A percentile compares a stretch with the other conserved stretches of the same genome.
Conservation (phyloP, 768 basidiomycete species). For the Phaffia australis region DNA sequence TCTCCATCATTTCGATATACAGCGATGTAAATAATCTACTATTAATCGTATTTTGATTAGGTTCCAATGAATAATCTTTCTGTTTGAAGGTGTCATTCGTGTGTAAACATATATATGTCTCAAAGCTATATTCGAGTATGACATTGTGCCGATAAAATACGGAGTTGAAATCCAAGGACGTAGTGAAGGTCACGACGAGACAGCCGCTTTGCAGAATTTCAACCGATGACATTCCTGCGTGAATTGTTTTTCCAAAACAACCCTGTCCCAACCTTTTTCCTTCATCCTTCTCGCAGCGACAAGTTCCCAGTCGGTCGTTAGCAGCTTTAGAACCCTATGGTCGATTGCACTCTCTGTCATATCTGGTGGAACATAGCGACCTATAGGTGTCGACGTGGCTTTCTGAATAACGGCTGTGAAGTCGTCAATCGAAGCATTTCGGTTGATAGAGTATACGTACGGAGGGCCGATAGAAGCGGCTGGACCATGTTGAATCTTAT, state of each 20-base stretch:
- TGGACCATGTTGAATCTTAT: slow-evolving; percentile 9
- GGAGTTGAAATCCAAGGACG: too few relatives aligned
- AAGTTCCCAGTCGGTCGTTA: slow-evolving; percentile 10
- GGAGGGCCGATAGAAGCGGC: slow-evolving; percentile 8
- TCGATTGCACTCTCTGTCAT: slow-evolving; percentile 11
- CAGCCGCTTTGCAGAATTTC: background rate
- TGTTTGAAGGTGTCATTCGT: too few relatives aligned
- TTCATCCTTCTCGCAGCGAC: background rate
- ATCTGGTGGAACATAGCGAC: slow-evolving; percentile 2
- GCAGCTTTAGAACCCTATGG: background rate
- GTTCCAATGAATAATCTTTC: too few relatives aligned
- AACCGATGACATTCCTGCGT: slow-evolving; percentile 1
- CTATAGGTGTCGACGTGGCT: background rate
- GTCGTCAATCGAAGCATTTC: background rate
- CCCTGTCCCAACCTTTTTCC: background rate
- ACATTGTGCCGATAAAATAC: background rate
- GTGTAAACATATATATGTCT: background rate
- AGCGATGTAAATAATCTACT: too few relatives aligned
- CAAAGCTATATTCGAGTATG: background rate
- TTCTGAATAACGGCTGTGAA: background rate
- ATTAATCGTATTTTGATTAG: too few relatives aligned
- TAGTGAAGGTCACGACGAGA: background rate
- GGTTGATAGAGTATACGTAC: slow-evolving; percentile 10
- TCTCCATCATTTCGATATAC: too few relatives aligned
- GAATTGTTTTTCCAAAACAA: background rate